Evolutionary conservation across 2,329 filamentous ascomycete genomes (phyloP).

Genomic region (Stagonosporopsis tanaceti): DNA sequence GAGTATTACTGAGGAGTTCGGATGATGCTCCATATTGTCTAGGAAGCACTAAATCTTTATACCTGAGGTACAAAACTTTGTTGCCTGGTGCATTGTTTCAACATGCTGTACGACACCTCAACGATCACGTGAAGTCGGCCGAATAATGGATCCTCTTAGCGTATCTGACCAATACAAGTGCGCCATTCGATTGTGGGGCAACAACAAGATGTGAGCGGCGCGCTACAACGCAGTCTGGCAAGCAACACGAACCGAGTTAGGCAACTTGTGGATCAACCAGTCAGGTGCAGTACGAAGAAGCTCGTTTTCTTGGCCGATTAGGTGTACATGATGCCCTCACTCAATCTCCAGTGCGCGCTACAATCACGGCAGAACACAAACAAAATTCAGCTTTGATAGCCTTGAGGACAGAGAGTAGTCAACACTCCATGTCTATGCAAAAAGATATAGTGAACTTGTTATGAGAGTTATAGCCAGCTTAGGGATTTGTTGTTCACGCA

Average conservation of each 20-base stretch:
- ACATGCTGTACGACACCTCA: neutral
- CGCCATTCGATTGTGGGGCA: neutral
- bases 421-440: too few species aligned
- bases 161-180: neutral
- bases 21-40: neutral
- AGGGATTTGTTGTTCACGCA: too few species aligned
- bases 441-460: too few species aligned
- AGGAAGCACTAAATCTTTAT: neutral
- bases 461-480: too few species aligned
- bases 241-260: neutral
- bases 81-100: conserved; percentile 3
- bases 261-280: neutral
- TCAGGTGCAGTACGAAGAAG: too few species aligned
- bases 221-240: neutral
- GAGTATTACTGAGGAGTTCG: neutral
- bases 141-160: neutral
- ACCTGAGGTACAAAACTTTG: conserved; percentile 4
- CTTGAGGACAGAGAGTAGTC: too few species aligned
- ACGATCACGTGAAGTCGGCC: conserved; percentile 3
- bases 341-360: too few species aligned
- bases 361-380: too few species aligned
- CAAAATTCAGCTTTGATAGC: too few species aligned
- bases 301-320: too few species aligned
- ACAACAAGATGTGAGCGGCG: neutral
- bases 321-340: too few species aligned